Base-by-base conservation (phyloP, 2,329 filamentous ascomycete genomes). In the Ophiosphaerella narmari region DNA sequence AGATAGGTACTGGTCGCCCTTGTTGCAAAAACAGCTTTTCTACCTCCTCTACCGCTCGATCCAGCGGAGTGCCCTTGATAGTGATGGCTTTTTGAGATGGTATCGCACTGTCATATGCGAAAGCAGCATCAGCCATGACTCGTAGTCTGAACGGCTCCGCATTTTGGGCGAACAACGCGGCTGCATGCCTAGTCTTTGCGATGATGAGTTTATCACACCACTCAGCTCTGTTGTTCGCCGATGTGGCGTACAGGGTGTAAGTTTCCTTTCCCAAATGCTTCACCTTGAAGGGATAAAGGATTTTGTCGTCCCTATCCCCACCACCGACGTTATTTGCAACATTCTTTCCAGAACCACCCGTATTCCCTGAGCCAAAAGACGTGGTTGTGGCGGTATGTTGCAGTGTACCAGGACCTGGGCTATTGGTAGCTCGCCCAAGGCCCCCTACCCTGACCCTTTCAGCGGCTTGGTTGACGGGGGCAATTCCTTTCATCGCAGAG, bases 141-240 rank as follows among this genome's bases (percentile, higher is more conserved):
- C 91, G 86, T 7, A 99, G 78, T 43, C 90, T 84, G 82, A 99
- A 99, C 0, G 94, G 94, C 72, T 99, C 94, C 0, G 94, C 93
- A 68, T 97, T 96, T 67, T 99, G 94, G 4, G 89, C 86, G 72
- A 90, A 89, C 5, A 97, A 78, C 3, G 92, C 90, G 43, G 91
- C 88, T 18, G 94, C 94, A 70, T 99, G 92, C 51, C 88, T 86
- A 6, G 91, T 96, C 78, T 99, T 99, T 29, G 94, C 94, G 72
- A 96, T 89, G 39, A 95, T 87, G 62, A 99, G 96, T 74, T 91
- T 96, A 57, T 86, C 86, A 66, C 91, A 96, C 95, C 95, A 99
- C 41, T 96, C 90, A 54, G 86, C 81, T 49, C 94, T 84, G 62
- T 86, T 88, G 54, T 87, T 82, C 2, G 87, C 83, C 1, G 86